phyloP scores from a whole-genome alignment of 2,329 filamentous ascomycete genomes.

The Ramularia endophylla region DNA sequence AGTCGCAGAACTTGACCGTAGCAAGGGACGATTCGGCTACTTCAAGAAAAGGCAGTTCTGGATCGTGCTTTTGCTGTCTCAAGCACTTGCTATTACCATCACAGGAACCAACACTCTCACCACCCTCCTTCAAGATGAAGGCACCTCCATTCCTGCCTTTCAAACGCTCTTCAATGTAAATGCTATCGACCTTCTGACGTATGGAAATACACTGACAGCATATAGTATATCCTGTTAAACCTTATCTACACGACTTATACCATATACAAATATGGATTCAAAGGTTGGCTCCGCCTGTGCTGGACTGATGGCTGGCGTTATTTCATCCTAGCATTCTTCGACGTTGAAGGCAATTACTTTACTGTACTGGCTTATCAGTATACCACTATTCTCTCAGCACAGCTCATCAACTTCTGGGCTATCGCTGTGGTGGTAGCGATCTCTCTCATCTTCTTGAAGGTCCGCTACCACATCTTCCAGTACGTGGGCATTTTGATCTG shows the following conservation, averaged over 20 bases:
- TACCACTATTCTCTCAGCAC: slow-evolving; percentile 86
- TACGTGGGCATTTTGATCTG: slow-evolving; percentile 81
- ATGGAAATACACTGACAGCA: too few relatives aligned
- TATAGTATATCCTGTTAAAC: slow-evolving; percentile 67
- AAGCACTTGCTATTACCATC: slow-evolving; percentile 82
- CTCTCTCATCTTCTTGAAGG: slow-evolving; percentile 74
- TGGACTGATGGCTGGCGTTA: slow-evolving; percentile 83
- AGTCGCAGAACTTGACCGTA: slow-evolving; percentile 36
- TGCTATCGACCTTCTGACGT: too few relatives aligned
- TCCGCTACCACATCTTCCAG: slow-evolving; percentile 86
- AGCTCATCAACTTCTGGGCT: slow-evolving; percentile 98
- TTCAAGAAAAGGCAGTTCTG: slow-evolving; percentile 83
- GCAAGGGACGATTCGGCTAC: slow-evolving; percentile 57
- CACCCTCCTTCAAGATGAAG: slow-evolving; percentile 59
- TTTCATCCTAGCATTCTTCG: slow-evolving; percentile 83
- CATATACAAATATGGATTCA: slow-evolving; percentile 70
- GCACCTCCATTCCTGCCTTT: slow-evolving; percentile 85
- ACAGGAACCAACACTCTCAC: slow-evolving; percentile 91
- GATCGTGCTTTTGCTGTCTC: slow-evolving; percentile 66
- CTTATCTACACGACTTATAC: slow-evolving; percentile 76
- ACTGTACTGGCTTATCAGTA: slow-evolving; percentile 89
- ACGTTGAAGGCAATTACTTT: slow-evolving; percentile 98
- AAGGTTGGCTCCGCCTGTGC: slow-evolving; percentile 60
- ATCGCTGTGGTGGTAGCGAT: slow-evolving; percentile 86
- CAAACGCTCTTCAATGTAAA: slow-evolving; percentile 78